A percentile compares a stretch with the other conserved stretches of the same genome.
Conservation (phyloP, 371 early-diverging fungal species). For the Syncephalastrum monosporum region DNA sequence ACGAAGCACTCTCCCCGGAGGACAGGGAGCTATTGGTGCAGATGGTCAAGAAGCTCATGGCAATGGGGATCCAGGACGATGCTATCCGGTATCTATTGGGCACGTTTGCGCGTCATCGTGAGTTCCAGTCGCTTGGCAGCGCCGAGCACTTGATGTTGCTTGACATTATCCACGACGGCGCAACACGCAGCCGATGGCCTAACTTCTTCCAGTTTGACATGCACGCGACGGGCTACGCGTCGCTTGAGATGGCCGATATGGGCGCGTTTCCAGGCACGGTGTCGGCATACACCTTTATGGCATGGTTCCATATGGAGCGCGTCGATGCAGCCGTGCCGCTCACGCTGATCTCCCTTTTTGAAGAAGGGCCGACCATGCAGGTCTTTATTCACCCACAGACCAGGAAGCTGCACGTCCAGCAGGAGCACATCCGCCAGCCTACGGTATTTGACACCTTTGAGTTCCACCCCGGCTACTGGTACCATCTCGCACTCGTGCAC, state of each 20-base stretch:
- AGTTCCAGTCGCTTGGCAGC: slow-evolving; percentile 10
- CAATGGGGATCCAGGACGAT: slow-evolving; percentile 60
- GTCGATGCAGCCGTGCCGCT: slow-evolving; percentile 49
- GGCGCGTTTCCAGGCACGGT: slow-evolving; percentile 53
- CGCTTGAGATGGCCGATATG: slow-evolving; percentile 39
- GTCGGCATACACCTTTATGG: slow-evolving; percentile 61
- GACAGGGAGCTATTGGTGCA: slow-evolving; percentile 45
- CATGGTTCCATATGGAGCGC: slow-evolving; percentile 69
- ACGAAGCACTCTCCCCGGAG: slow-evolving; percentile 12
- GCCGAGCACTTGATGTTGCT: slow-evolving; percentile 23
- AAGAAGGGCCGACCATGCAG: slow-evolving; percentile 43
- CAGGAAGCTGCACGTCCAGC: slow-evolving; percentile 51
- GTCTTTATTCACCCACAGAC: slow-evolving; percentile 49
- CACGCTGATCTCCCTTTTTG: slow-evolving; percentile 53
- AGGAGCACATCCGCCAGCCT: slow-evolving; percentile 44
- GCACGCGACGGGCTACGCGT: slow-evolving; percentile 30
- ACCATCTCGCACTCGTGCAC: slow-evolving; percentile 72
- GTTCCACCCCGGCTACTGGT: slow-evolving; percentile 67
- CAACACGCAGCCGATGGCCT: slow-evolving; percentile 64
- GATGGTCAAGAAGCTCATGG: slow-evolving; percentile 59
- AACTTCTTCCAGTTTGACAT: slow-evolving; percentile 69
- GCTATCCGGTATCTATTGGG: slow-evolving; percentile 61
- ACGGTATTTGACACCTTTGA: slow-evolving; percentile 49
- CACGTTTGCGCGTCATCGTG: slow-evolving; percentile 32
- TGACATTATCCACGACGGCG: slow-evolving; percentile 62